A percentile compares a stretch with the other conserved stretches of the same genome.
Evolutionary conservation across 1,139 yeast genomes (phyloP).

Genomic region (Saccharomyces pastorianus): DNA sequence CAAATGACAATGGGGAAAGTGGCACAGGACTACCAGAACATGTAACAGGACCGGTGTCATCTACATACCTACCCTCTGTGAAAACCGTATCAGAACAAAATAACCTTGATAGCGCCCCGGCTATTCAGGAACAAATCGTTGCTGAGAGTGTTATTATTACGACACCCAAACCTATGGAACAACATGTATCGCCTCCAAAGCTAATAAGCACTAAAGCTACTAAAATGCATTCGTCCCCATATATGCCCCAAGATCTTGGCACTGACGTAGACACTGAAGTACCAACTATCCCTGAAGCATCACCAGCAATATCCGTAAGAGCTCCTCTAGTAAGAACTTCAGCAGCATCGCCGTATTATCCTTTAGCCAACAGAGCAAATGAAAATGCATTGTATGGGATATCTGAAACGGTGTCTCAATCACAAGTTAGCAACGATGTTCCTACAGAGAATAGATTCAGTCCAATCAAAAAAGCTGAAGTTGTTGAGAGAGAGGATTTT

Average conservation of each 20-base stretch:
- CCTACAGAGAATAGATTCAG: slow-evolving; percentile 8
- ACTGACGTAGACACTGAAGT: background rate
- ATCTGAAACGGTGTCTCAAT: background rate
- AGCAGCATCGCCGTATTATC: background rate
- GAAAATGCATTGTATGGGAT: background rate
- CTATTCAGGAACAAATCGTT: background rate
- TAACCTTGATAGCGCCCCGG: background rate
- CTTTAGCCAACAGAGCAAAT: background rate
- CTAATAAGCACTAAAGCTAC: background rate
- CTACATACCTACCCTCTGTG: background rate
- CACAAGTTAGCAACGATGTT: background rate
- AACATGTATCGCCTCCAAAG: background rate
- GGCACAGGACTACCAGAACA: background rate
- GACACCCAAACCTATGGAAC: background rate
- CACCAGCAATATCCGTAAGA: background rate
- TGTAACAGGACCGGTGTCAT: background rate
- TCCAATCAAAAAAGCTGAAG: slow-evolving; percentile 19
- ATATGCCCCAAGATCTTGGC: background rate
- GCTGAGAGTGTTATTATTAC: background rate
- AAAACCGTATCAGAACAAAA: background rate
- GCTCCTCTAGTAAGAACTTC: background rate
- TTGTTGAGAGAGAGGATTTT: slow-evolving; percentile 15
- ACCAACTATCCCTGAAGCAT: background rate
- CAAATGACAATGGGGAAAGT: background rate
- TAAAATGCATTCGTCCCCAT: background rate